These are phyloP conservation scores for Arthroderma sp. DNA, from an alignment of 2,329 filamentous ascomycete species.

Conservation along the genomic window DNA sequence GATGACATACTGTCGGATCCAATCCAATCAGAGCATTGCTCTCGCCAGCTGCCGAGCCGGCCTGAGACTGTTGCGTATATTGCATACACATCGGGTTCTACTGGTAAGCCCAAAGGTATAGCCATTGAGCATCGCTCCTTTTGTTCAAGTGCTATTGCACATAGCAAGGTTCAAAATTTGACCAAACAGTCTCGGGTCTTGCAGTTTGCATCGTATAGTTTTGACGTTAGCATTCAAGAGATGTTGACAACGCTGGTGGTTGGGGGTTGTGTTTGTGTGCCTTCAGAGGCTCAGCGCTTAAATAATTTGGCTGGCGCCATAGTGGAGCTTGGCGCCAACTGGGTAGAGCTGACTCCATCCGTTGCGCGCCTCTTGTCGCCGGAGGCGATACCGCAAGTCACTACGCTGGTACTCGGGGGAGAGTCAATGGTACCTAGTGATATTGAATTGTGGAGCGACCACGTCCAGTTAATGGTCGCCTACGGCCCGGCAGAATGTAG, in stretches of 20 bases:
- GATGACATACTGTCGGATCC: neutral
- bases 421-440: constrained; percentile 22
- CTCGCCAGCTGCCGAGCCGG: neutral
- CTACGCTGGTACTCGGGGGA: constrained; percentile 25
- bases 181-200: constrained; percentile 21
- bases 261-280: constrained; percentile 35
- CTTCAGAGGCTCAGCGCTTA: constrained; percentile 28
- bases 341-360: constrained; percentile 38
- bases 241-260: constrained; percentile 21
- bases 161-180: constrained; percentile 36
- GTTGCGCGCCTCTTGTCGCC: constrained; percentile 20
- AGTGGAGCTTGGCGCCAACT: constrained; percentile 30
- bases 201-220: constrained; percentile 33
- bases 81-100: constrained; percentile 41
- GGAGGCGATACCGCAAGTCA: constrained; percentile 18
- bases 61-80: constrained; percentile 34
- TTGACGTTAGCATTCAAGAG: constrained; percentile 30
- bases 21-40: neutral
- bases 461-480: constrained; percentile 7
- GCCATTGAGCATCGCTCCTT: constrained; percentile 45
- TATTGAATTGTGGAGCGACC: constrained; percentile 18
- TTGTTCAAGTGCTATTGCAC: constrained; percentile 36
- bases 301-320: constrained; percentile 24
- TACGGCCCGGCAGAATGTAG: constrained; percentile 16
- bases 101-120: constrained; percentile 41